Evolutionary conservation across 371 early-diverging fungal genomes (phyloP).

Genomic region (Mortierella sp.): DNA sequence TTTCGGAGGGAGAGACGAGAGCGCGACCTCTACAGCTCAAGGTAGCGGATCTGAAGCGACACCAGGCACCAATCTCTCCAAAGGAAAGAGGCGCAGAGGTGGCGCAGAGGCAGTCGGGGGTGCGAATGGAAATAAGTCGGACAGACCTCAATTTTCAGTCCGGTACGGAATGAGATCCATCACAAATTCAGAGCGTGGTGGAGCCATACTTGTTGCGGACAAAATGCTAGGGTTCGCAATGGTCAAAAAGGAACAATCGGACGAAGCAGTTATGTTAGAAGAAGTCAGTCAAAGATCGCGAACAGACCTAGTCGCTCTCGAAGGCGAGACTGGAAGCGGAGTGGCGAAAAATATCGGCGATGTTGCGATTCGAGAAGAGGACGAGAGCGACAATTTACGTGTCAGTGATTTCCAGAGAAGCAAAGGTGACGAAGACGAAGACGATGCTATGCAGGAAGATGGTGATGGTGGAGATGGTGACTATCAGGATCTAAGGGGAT

Average conservation of each 20-base stretch:
- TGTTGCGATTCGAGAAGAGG: slow-evolving; percentile 38
- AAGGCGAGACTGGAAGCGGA: slow-evolving; percentile 7
- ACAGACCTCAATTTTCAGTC: slow-evolving; percentile 33
- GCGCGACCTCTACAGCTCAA: not conserved
- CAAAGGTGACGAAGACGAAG: not conserved
- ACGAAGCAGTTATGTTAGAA: not conserved
- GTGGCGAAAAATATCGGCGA: not conserved
- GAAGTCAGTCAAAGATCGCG: slow-evolving; percentile 2
- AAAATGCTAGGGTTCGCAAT: slow-evolving; percentile 41
- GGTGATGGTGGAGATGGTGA: slow-evolving; percentile 6
- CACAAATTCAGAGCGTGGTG: slow-evolving; percentile 34
- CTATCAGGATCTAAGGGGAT: slow-evolving; percentile 8
- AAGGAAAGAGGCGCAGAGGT: slow-evolving; percentile 7
- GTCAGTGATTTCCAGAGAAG: slow-evolving; percentile 25
- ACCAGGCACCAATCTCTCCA: not conserved
- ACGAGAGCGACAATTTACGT: slow-evolving; percentile 36
- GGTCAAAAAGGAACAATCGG: slow-evolving; percentile 31
- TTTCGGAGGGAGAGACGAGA: slow-evolving; percentile 23
- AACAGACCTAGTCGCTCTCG: slow-evolving; percentile 20
- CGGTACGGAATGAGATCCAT: slow-evolving; percentile 44
- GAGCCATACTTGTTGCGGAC: slow-evolving; percentile 30
- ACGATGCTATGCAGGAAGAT: not conserved
- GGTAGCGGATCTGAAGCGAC: not conserved
- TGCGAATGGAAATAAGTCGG: not conserved
- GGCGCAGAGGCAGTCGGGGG: not conserved